Conservation (phyloP, 2,329 filamentous ascomycete genomes). For the Amauroascus niger region DNA sequence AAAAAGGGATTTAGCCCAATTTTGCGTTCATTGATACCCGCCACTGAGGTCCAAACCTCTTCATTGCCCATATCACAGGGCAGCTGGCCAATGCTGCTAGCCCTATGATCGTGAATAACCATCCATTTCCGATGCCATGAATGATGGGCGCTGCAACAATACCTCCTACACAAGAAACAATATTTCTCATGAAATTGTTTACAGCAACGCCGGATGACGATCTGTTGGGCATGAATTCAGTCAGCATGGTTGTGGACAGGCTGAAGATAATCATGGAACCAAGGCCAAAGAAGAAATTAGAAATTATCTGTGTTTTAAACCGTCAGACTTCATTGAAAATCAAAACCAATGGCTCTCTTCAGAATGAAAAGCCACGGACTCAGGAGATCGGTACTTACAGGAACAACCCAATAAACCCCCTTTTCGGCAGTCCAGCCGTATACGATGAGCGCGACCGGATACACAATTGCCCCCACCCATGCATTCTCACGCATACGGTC, state of each 20-base stretch:
- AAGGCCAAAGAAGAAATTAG: slow-evolving; percentile 64
- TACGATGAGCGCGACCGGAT: slow-evolving; percentile 60
- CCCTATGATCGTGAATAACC: slow-evolving; percentile 59
- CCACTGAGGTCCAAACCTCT: slow-evolving; percentile 53
- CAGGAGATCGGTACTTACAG: slow-evolving; percentile 34
- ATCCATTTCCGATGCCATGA: slow-evolving; percentile 60
- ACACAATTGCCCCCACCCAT: slow-evolving; percentile 62
- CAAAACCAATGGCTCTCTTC: neutral
- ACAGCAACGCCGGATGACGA: slow-evolving; percentile 65
- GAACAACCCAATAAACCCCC: slow-evolving; percentile 54
- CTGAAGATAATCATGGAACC: slow-evolving; percentile 72
- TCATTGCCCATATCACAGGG: slow-evolving; percentile 52
- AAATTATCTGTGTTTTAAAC: slow-evolving; percentile 41
- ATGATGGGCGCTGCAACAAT: slow-evolving; percentile 63
- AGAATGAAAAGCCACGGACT: neutral
- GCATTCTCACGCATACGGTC: slow-evolving; percentile 77
- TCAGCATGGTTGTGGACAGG: slow-evolving; percentile 69
- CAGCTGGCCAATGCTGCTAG: slow-evolving; percentile 49
- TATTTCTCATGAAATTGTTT: slow-evolving; percentile 73
- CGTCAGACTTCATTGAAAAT: slow-evolving; percentile 9
- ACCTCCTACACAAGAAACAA: slow-evolving; percentile 62
- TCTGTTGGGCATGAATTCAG: slow-evolving; percentile 66
- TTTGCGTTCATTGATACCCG: slow-evolving; percentile 50
- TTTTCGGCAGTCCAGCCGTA: slow-evolving; percentile 66
- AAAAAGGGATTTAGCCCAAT: neutral